phyloP scores from a whole-genome alignment of 1,284 basidiomycete genomes.

The Ustilago crameri region DNA sequence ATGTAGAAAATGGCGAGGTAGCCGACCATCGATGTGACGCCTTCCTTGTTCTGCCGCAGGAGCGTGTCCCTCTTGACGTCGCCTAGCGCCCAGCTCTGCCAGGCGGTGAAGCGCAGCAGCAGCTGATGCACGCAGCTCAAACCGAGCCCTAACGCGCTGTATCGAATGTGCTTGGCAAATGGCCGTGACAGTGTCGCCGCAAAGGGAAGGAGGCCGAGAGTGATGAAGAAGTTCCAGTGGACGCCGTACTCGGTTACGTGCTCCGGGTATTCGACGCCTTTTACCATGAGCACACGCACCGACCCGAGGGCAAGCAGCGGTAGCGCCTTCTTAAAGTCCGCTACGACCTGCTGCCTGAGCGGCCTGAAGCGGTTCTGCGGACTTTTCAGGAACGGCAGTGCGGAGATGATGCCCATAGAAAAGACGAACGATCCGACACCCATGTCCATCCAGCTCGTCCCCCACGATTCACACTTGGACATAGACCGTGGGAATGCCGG shows the following conservation, averaged over 20 bases:
- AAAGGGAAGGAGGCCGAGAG: conserved; percentile 82
- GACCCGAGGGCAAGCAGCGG: conserved; percentile 82
- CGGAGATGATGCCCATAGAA: conserved; percentile 88
- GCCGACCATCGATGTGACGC: conserved; percentile 83
- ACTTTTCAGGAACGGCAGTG: conserved; percentile 74
- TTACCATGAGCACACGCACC: conserved; percentile 84
- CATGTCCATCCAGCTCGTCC: conserved; percentile 93
- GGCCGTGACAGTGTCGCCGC: conserved; percentile 74
- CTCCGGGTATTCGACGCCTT: conserved; percentile 91
- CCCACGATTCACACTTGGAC: conserved; percentile 94
- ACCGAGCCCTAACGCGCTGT: conserved; percentile 76
- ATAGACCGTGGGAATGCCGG: conserved; percentile 83
- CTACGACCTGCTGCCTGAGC: conserved; percentile 28
- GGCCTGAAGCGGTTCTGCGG: conserved; percentile 28
- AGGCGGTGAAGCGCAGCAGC: conserved; percentile 23
- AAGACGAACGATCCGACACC: conserved; percentile 97
- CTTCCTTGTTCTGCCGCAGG: conserved; percentile 90
- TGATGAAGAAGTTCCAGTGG: conserved; percentile 99
- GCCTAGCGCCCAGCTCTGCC: conserved; percentile 51
- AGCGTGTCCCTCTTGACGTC: conserved; percentile 72
- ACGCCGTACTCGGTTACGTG: conserved; percentile 95
- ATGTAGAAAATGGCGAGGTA: conserved; percentile 90
- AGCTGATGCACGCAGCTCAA: conserved; percentile 67
- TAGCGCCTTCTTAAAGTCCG: conserved; percentile 73
- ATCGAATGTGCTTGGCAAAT: conserved; percentile 73